These are phyloP conservation scores for Heterobasidion occidentale DNA, from an alignment of 1,284 basidiomycete species.

Conservation along the genomic window DNA sequence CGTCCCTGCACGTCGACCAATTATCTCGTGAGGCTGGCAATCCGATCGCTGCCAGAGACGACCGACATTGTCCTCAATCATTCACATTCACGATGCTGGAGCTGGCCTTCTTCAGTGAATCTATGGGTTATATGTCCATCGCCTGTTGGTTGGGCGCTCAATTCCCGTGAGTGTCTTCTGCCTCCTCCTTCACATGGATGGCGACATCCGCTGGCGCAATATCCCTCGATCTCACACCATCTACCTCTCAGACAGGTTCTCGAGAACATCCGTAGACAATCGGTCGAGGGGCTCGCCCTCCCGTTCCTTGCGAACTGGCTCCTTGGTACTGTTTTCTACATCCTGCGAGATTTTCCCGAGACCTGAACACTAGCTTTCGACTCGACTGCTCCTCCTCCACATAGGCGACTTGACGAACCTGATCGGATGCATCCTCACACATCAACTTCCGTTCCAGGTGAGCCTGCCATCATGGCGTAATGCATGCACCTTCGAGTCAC, in stretches of 20 bases:
- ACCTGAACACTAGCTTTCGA: slow-evolving; percentile 34
- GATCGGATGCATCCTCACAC: slow-evolving; percentile 82
- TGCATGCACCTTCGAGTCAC: slow-evolving; percentile 8
- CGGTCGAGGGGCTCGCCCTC: slow-evolving; percentile 80
- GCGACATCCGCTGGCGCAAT: slow-evolving; percentile 8
- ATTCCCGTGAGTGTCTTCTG: slow-evolving; percentile 64
- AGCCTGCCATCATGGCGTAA: slow-evolving; percentile 14
- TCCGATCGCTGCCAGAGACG: background rate
- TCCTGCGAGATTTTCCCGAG: slow-evolving; percentile 3
- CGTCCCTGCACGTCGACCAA: no score
- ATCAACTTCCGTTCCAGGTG: slow-evolving; percentile 92
- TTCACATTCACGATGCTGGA: slow-evolving; percentile 1
- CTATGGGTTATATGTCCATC: slow-evolving; percentile 74
- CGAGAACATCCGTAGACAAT: slow-evolving; percentile 68
- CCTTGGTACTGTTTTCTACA: slow-evolving; percentile 46
- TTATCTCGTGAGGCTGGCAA: no score
- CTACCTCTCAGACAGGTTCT: slow-evolving; percentile 59
- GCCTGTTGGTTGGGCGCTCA: slow-evolving; percentile 88
- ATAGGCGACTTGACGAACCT: slow-evolving; percentile 87
- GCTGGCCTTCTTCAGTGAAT: slow-evolving; percentile 23
- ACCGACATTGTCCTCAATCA: background rate
- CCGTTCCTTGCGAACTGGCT: slow-evolving; percentile 91
- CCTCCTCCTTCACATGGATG: slow-evolving; percentile 5
- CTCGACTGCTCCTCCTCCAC: slow-evolving; percentile 18
- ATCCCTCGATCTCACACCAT: background rate